Base-by-base conservation (phyloP, 768 basidiomycete genomes). In the Collybiopsis confluens region DNA sequence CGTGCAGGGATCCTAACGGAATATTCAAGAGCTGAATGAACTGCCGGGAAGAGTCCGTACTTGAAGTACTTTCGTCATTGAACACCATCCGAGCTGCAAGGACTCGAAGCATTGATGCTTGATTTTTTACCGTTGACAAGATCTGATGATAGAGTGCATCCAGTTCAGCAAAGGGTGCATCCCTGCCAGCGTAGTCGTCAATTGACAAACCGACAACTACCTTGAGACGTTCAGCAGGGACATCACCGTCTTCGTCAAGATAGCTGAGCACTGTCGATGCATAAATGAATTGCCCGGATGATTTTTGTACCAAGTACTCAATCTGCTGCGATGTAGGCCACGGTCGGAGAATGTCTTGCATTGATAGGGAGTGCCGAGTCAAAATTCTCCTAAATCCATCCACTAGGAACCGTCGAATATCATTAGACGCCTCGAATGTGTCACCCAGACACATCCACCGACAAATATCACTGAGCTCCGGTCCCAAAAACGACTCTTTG, bases 401-500 rank as follows among this genome's bases (percentile, higher is more conserved):
- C 4, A 4, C 4, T 11, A 48, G 46, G 21, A 7, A 48, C 33
- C 5, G 5, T 4, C 4, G 4, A 11, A 48, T 48, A 30, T 48
- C 46, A 11, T 18, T 28, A 13, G 8, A 8, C 4, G 46, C 7
- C 21, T 48, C 8, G 30, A 16, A 30, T 13, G 27, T 8, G 4
- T 48, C 27, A 18, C 33, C 46, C 11, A 48, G 9, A 16, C 11
- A 10, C 15, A 45, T 45, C 21, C 33, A 35, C 15, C 15, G 16
- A 9, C 5, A 35, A 8, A 8, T 15, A 48, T 5, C n/a, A 16
- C 5, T 13, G 16, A 18, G 35, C 7, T 20, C 21, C 44, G n/a
- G 26, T 45, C 20, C 15, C 23, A 18, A 38, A 54, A 66, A 60
- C 2, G 46, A 54, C 20, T 55, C 54, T 9, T 26, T 49, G 26